A percentile compares a stretch with the other conserved stretches of the same genome.
Conservation (phyloP, 2,329 filamentous ascomycete species). For the Aspergillus sp. region DNA sequence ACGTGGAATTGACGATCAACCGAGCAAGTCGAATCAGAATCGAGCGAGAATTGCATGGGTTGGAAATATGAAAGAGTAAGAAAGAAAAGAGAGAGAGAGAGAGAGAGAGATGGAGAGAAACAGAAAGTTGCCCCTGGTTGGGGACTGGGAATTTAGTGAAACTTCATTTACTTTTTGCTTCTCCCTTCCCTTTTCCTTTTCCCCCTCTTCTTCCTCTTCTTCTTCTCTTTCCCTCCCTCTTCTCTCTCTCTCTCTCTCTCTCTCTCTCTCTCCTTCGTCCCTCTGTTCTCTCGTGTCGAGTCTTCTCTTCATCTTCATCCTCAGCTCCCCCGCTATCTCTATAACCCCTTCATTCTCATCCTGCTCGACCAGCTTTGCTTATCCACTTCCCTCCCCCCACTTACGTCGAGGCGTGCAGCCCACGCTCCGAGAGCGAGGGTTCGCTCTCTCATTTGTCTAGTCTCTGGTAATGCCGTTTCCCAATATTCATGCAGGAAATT, state of each 20-base stretch:
- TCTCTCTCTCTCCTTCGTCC: conserved; percentile 13
- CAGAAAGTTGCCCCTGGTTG: neutral
- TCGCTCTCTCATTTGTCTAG: neutral
- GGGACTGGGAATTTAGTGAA: conserved; percentile 6
- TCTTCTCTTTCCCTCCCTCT: conserved; percentile 11
- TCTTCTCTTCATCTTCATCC: conserved; percentile 1
- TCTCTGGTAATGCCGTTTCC: neutral
- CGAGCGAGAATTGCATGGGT: neutral
- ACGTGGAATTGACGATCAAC: too few species aligned
- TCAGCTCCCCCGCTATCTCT: neutral
- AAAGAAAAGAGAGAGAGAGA: neutral
- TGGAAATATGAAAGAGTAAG: neutral
- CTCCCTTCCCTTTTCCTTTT: conserved; percentile 8
- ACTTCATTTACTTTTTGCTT: conserved; percentile 14
- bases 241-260: conserved; percentile 8
- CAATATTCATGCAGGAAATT: too few species aligned
- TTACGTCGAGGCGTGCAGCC: neutral
- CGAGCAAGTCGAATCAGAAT: too few species aligned
- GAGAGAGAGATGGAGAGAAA: neutral
- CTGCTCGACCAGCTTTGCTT: neutral
- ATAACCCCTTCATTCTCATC: neutral
- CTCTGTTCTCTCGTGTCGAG: conserved; percentile 3
- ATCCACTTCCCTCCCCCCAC: neutral
- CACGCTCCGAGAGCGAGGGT: neutral
- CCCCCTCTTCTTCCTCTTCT: conserved; percentile 10